phyloP scores from a whole-genome alignment of 257 asterid genomes.

The Solanum paucissectum region DNA sequence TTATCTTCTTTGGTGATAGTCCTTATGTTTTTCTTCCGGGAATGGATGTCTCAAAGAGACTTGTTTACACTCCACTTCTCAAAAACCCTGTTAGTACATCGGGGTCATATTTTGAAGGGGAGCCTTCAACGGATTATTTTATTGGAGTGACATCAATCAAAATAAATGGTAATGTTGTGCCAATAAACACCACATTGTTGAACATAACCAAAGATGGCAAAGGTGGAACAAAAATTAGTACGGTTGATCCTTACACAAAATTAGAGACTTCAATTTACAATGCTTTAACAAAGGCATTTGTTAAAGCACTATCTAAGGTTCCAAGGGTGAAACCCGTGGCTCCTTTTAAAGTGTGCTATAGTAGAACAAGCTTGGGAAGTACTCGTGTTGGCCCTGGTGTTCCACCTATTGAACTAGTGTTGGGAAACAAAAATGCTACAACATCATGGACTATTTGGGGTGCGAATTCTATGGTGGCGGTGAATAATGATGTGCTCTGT shows the following conservation, averaged over 20 bases:
- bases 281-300: constrained; percentile 16
- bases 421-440: constrained; percentile 4
- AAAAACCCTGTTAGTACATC: constrained; percentile 25
- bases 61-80: constrained; percentile 24
- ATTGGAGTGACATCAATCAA: constrained; percentile 12
- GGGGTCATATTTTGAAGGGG: constrained; percentile 3
- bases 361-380: constrained; percentile 16
- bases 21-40: not conserved
- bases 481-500: not conserved
- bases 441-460: not conserved
- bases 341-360: constrained; percentile 48
- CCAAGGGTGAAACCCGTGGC: constrained; percentile 23
- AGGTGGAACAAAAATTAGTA: not conserved
- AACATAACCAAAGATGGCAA: not conserved
- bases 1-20: not conserved
- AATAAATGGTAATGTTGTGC: not conserved
- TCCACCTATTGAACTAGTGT: constrained; percentile 37
- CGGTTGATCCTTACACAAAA: not conserved
- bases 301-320: constrained; percentile 23
- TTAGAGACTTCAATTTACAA: not conserved
- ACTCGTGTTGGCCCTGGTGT: constrained; percentile 24
- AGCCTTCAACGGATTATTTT: constrained; percentile 31
- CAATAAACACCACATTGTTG: not conserved
- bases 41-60: not conserved
- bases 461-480: constrained; percentile 1